A percentile compares a stretch with the other conserved stretches of the same genome.
phyloP scores from a whole-genome alignment of 106 monocot genomes.

The Apostasia ramifera region DNA sequence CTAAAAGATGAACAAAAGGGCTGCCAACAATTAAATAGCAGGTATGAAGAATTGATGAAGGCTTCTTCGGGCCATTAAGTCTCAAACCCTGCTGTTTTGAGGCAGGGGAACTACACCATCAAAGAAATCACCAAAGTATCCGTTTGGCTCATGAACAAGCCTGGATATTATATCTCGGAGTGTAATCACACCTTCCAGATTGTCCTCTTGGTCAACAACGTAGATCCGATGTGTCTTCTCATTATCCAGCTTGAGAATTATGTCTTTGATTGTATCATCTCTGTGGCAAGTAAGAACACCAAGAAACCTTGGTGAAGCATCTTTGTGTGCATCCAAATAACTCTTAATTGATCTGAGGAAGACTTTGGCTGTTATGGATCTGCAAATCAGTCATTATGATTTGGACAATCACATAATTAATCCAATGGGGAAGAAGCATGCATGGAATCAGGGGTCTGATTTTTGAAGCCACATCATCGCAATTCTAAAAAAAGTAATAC shows the following conservation, averaged over 20 bases:
- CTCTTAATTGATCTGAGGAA: constrained; percentile 41
- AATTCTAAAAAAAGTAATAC: no score
- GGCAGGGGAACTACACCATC: constrained; percentile 87
- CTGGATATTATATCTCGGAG: constrained; percentile 90
- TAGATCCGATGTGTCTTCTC: constrained; percentile 71
- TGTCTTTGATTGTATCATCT: constrained; percentile 61
- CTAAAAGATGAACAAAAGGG: no score
- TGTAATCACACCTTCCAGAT: constrained; percentile 73
- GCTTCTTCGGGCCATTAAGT: not conserved
- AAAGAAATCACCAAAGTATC: constrained; percentile 97
- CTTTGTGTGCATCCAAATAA: constrained; percentile 34
- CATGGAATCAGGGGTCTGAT: no score
- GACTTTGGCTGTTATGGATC: constrained; percentile 60
- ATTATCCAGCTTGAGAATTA: constrained; percentile 63
- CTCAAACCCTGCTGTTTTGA: constrained; percentile 60
- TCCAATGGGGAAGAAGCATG: no score
- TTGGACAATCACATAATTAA: no score
- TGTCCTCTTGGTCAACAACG: constrained; percentile 49
- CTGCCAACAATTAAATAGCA: not conserved
- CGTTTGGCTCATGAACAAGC: constrained; percentile 81
- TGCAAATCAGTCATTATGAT: constrained; percentile 7
- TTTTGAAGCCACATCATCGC: no score
- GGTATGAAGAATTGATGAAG: not conserved
- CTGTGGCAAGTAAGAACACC: constrained; percentile 58
- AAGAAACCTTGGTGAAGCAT: constrained; percentile 23